phyloP scores from a whole-genome alignment of 805 yeast genomes.

The Isabelozyma rhagii region DNA sequence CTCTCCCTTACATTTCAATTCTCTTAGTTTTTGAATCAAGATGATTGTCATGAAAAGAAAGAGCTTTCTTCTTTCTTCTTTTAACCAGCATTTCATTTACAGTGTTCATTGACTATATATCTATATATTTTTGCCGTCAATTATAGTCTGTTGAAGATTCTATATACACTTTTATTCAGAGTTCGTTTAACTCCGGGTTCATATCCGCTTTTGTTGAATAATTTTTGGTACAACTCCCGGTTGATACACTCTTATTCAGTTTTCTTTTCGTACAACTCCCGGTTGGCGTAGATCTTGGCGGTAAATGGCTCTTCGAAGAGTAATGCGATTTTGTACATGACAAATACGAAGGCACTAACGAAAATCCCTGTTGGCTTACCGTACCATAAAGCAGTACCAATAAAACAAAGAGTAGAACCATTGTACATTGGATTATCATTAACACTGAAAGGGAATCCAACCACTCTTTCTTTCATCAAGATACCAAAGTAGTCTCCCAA shows the following conservation, averaged over 20 bases:
- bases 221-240: too few relatives aligned
- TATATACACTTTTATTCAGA: neutral
- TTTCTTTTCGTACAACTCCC: slow-evolving; percentile 31
- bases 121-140: neutral
- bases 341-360: slow-evolving; percentile 66
- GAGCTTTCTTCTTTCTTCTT: too few relatives aligned
- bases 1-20: too few relatives aligned
- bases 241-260: neutral
- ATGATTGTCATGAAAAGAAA: too few relatives aligned
- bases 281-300: slow-evolving; percentile 79
- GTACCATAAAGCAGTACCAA: slow-evolving; percentile 85
- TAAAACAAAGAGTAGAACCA: slow-evolving; percentile 84
- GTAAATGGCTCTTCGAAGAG: slow-evolving; percentile 96
- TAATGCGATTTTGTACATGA: slow-evolving; percentile 82
- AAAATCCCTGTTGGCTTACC: slow-evolving; percentile 88
- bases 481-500: slow-evolving; percentile 97
- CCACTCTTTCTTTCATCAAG: slow-evolving; percentile 84
- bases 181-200: too few relatives aligned
- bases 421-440: slow-evolving; percentile 95
- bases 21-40: too few relatives aligned
- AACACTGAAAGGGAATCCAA: slow-evolving; percentile 90
- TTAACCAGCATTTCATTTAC: neutral
- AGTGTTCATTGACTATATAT: neutral
- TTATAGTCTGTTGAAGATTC: neutral
- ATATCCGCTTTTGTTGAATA: too few relatives aligned